Evolutionary conservation across 805 yeast genomes (phyloP).

Genomic region (Ogataea populi-albae): DNA sequence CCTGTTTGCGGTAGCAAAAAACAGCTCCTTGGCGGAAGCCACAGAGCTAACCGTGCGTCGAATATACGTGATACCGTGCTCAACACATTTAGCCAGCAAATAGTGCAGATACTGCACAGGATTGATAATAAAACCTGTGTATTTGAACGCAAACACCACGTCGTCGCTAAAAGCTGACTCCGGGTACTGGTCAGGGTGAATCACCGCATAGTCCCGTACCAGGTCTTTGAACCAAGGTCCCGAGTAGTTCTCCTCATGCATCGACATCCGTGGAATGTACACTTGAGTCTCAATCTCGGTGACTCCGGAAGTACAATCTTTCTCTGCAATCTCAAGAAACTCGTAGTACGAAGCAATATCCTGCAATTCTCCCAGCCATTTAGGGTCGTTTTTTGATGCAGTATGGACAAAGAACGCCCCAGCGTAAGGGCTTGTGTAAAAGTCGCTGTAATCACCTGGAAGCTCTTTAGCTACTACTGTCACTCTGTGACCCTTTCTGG

Average conservation of each 20-base stretch:
- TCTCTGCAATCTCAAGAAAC: slow-evolving; percentile 35
- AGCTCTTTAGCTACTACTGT: slow-evolving; percentile 46
- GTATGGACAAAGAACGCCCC: slow-evolving; percentile 49
- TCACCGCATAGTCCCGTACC: slow-evolving; percentile 34
- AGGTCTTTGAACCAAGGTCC: slow-evolving; percentile 40
- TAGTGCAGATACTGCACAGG: slow-evolving; percentile 56
- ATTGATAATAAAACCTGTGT: slow-evolving; percentile 61
- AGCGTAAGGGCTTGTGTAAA: slow-evolving; percentile 47
- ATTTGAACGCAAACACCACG: slow-evolving; percentile 45
- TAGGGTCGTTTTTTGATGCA: slow-evolving; percentile 33
- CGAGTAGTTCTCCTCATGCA: slow-evolving; percentile 26
- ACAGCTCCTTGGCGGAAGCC: slow-evolving; percentile 26
- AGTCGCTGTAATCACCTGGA: slow-evolving; percentile 39
- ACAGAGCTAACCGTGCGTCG: slow-evolving; percentile 42
- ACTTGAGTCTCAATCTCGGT: slow-evolving; percentile 30
- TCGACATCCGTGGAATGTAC: slow-evolving; percentile 28
- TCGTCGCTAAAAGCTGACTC: slow-evolving; percentile 25
- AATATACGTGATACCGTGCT: slow-evolving; percentile 44
- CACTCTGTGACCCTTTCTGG: slow-evolving; percentile 40
- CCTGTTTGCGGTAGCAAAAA: slow-evolving; percentile 8
- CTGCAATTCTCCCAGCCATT: slow-evolving; percentile 28
- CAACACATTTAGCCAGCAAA: slow-evolving; percentile 43
- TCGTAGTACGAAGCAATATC: slow-evolving; percentile 38
- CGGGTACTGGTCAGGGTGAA: slow-evolving; percentile 33
- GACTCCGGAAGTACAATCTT: slow-evolving; percentile 40